A percentile compares a stretch with the other conserved stretches of the same genome.
Conservation (phyloP, 768 basidiomycete genomes). For the Hypholoma sublateritium region DNA sequence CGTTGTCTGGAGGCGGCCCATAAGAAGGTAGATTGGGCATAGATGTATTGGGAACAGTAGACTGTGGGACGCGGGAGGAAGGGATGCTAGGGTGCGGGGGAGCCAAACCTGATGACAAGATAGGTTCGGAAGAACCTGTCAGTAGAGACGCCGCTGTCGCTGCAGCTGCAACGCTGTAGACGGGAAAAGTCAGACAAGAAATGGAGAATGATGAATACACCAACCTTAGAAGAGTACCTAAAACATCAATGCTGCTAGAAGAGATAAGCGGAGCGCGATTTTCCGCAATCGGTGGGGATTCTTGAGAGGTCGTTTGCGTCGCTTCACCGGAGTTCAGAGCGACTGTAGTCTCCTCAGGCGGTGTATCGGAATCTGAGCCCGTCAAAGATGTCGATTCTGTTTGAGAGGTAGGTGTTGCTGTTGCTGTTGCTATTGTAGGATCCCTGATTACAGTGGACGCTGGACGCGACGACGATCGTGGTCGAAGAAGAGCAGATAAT, state of each 20-base stretch:
- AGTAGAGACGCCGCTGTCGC: slow-evolving; percentile 86
- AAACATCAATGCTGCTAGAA: slow-evolving; percentile 76
- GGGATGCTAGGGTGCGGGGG: slow-evolving; percentile 25
- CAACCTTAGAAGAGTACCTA: slow-evolving; percentile 81
- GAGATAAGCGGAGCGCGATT: slow-evolving; percentile 43
- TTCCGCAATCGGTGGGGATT: slow-evolving; percentile 3
- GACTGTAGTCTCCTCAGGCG: slow-evolving; percentile 3
- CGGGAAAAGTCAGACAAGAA: background rate
- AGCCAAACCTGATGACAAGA: slow-evolving; percentile 57
- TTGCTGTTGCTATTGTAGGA: background rate
- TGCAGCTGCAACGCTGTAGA: slow-evolving; percentile 77
- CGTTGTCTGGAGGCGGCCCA: slow-evolving; percentile 47
- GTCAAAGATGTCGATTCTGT: slow-evolving; percentile 9
- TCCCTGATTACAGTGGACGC: slow-evolving; percentile 9
- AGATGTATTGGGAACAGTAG: slow-evolving; percentile 39
- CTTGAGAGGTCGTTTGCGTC: slow-evolving; percentile 2
- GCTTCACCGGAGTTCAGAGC: slow-evolving; percentile 8
- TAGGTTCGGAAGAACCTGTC: slow-evolving; percentile 67
- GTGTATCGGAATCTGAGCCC: slow-evolving; percentile 5
- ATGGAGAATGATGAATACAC: slow-evolving; percentile 18
- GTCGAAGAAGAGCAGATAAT: slow-evolving; percentile 23
- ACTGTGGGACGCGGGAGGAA: slow-evolving; percentile 6
- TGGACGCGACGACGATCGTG: slow-evolving; percentile 17
- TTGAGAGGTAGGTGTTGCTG: slow-evolving; percentile 11
- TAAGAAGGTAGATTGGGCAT: slow-evolving; percentile 14